These are phyloP conservation scores for Thalassiosira exigua DNA, from an alignment of 352 stramenopile species.

Conservation along the genomic window DNA sequence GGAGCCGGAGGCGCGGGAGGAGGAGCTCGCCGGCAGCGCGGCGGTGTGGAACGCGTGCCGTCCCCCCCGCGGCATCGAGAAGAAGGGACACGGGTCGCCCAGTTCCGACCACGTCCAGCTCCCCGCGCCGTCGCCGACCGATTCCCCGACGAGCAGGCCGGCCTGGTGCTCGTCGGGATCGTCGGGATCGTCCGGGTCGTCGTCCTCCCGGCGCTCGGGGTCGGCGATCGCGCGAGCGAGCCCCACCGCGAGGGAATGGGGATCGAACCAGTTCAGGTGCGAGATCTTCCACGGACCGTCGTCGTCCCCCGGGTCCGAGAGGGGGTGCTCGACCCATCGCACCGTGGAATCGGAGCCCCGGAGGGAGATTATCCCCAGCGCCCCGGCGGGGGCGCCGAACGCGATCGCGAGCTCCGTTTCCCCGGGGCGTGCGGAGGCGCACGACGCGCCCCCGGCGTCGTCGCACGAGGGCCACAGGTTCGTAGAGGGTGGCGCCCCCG, in stretches of 20 bases:
- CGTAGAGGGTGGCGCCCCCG: conserved; percentile 17
- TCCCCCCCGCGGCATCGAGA: conserved; percentile 72
- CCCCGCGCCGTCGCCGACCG: conserved; percentile 8
- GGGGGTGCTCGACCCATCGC: conserved; percentile 33
- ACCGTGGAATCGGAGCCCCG: neutral
- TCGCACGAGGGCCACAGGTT: conserved; percentile 27
- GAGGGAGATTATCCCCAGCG: conserved; percentile 30
- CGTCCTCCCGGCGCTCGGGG: conserved; percentile 8
- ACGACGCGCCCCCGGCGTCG: conserved; percentile 27
- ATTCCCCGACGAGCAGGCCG: conserved; percentile 51
- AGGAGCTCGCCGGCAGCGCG: conserved; percentile 6
- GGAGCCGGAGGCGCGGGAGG: conserved; percentile 25
- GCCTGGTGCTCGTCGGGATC: conserved; percentile 78
- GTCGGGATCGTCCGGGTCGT: conserved; percentile 19
- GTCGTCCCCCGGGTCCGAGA: conserved; percentile 36
- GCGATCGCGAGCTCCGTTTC: conserved; percentile 8
- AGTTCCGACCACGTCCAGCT: conserved; percentile 55
- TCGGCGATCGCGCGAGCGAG: conserved; percentile 59
- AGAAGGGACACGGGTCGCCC: conserved; percentile 82
- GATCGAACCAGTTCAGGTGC: conserved; percentile 73
- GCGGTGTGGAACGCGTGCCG: conserved; percentile 74
- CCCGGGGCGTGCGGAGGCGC: conserved; percentile 33
- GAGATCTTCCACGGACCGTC: conserved; percentile 56
- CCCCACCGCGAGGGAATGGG: conserved; percentile 51
- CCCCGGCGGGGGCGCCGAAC: conserved; percentile 33